phyloP scores from a whole-genome alignment of 768 basidiomycete species.

The Myochromella boudieri region DNA sequence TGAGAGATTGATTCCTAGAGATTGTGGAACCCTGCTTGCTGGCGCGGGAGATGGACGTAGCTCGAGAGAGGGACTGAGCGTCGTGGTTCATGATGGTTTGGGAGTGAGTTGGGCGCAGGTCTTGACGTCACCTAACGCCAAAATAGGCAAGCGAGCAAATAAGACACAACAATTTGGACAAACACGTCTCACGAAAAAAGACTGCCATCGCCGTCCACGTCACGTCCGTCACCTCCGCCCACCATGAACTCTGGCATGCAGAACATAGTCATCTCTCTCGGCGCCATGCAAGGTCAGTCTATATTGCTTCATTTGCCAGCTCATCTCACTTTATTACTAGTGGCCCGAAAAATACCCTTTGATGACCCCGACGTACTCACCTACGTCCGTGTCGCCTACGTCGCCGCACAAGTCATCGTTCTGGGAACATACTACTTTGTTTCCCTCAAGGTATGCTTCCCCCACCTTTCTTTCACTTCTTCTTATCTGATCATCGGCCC shows the following conservation, averaged over 20 bases:
- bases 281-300: constrained; percentile 81
- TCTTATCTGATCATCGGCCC: neutral
- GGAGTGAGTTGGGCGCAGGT: neutral
- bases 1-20: constrained; percentile 81
- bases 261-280: constrained; percentile 88
- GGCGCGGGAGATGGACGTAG: constrained; percentile 69
- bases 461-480: neutral
- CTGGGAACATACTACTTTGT: constrained; percentile 80
- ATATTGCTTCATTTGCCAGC: neutral
- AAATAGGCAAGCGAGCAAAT: neutral
- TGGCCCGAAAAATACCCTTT: constrained; percentile 89
- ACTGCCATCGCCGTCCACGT: neutral
- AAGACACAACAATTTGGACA: neutral
- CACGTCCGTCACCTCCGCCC: constrained; percentile 3
- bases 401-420: constrained; percentile 67
- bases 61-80: constrained; percentile 56
- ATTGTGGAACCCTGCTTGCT: constrained; percentile 67
- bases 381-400: constrained; percentile 85
- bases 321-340: constrained; percentile 35
- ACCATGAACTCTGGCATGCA: constrained; percentile 73
- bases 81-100: constrained; percentile 30
- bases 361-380: constrained; percentile 81
- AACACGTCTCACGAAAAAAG: constrained; percentile 10
- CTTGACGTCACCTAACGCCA: constrained; percentile 6
- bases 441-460: constrained; percentile 60